These are phyloP conservation scores for Brassica rapa DNA, from an alignment of 345 rosid species.

Conservation along the genomic window DNA sequence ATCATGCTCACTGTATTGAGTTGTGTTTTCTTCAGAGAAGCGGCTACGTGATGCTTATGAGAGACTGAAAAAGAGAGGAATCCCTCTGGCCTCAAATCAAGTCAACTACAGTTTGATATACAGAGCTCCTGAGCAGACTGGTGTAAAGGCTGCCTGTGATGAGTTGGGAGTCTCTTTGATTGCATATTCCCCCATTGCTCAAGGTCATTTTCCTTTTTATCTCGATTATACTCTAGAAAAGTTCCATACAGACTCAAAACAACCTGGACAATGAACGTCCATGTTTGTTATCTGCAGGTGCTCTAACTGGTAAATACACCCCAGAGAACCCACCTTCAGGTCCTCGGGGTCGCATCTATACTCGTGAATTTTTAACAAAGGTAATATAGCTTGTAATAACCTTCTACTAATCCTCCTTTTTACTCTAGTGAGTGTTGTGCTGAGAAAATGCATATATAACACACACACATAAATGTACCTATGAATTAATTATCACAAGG, in stretches of 20 bases:
- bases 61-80: constrained; percentile 84
- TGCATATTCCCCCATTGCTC: constrained; percentile 94
- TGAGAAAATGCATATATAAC: not conserved
- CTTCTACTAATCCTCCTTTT: not conserved
- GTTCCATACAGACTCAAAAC: not conserved
- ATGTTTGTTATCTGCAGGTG: constrained; percentile 49
- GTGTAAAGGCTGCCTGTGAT: constrained; percentile 84
- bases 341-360: constrained; percentile 78
- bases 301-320: constrained; percentile 91
- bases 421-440: constrained; percentile 5
- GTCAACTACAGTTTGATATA: constrained; percentile 95
- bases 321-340: constrained; percentile 87
- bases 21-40: constrained; percentile 46
- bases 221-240: constrained; percentile 11
- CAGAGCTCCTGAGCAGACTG: constrained; percentile 80
- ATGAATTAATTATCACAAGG: not conserved
- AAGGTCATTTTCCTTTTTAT: constrained; percentile 52
- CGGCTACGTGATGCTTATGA: constrained; percentile 78
- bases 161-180: constrained; percentile 92
- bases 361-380: constrained; percentile 68
- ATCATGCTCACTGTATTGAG: too few relatives aligned
- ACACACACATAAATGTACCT: not conserved
- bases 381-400: constrained; percentile 46
- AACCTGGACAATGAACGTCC: constrained; percentile 4
- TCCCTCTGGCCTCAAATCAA: constrained; percentile 94